Evolutionary conservation across 2,329 filamentous ascomycete genomes (phyloP).

Genomic region (Lachnellula willkommii): DNA sequence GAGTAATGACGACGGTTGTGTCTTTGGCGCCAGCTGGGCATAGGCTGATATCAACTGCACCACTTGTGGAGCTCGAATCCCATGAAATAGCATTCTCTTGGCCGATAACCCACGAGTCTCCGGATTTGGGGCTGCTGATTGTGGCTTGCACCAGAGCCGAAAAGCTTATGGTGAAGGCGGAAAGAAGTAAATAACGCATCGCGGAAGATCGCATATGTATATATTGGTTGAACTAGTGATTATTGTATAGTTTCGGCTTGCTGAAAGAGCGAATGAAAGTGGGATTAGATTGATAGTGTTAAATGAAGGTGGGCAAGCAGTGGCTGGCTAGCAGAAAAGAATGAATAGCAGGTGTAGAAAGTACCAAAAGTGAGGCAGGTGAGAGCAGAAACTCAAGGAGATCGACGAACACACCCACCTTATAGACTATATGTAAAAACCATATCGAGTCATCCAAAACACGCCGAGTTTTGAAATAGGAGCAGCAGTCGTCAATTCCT

Average conservation of each 20-base stretch:
- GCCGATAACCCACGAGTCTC: conserved; percentile 12
- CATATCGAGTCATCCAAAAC: conserved; percentile 2
- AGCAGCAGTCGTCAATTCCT: neutral
- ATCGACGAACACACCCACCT: conserved; percentile 1
- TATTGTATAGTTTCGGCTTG: neutral
- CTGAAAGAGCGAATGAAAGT: neutral
- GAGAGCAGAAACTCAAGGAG: conserved; percentile 4
- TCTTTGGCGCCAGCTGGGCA: conserved; percentile 16
- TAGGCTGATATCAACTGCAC: conserved; percentile 11
- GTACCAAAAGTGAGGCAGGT: neutral
- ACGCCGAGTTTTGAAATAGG: neutral
- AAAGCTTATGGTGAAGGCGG: conserved; percentile 6
- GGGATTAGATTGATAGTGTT: neutral
- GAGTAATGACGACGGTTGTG: conserved; percentile 38
- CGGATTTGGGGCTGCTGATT: conserved; percentile 12
- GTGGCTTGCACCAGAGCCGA: conserved; percentile 7
- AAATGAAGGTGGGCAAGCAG: conserved; percentile 10
- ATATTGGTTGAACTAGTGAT: neutral
- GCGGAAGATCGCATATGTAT: neutral
- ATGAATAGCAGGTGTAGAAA: conserved; percentile 7
- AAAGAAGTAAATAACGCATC: conserved; percentile 15
- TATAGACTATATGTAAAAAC: conserved; percentile 2
- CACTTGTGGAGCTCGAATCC: conserved; percentile 13
- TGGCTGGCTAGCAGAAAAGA: conserved; percentile 17
- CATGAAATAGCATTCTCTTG: conserved; percentile 12